Evolutionary conservation across 2,329 filamentous ascomycete species (phyloP).

Genomic region (Fusarium poae): DNA sequence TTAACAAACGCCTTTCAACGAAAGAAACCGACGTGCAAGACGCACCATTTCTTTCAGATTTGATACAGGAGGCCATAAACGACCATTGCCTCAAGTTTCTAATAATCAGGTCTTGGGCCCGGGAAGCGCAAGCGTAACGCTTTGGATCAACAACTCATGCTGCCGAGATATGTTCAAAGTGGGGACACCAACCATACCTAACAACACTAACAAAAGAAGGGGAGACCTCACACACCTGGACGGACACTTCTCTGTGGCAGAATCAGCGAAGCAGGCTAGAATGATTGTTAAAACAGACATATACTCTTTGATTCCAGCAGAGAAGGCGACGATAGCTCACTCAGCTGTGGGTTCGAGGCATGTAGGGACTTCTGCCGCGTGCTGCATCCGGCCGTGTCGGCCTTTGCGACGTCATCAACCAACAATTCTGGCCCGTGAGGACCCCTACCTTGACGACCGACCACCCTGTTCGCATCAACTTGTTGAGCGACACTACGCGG

Average conservation of each 20-base stretch:
- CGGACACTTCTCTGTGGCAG: slow-evolving; percentile 11
- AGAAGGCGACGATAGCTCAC: slow-evolving; percentile 3
- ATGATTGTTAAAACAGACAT: too few relatives aligned
- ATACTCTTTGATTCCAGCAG: too few relatives aligned
- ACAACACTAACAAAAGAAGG: slow-evolving; percentile 4
- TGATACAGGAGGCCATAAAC: slow-evolving; percentile 3
- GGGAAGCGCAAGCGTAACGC: slow-evolving; percentile 37
- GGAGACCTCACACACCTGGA: slow-evolving; percentile 7
- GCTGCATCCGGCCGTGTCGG: slow-evolving; percentile 33
- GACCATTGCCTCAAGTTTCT: slow-evolving; percentile 34
- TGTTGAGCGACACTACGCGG: slow-evolving; percentile 21
- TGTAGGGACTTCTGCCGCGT: slow-evolving; percentile 35
- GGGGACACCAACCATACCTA: slow-evolving; percentile 7
- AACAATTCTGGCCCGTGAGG: slow-evolving; percentile 34
- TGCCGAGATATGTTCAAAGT: slow-evolving; percentile 22
- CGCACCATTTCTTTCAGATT: neutral
- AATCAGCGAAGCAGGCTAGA: slow-evolving; percentile 15
- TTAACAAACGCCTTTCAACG: slow-evolving; percentile 5
- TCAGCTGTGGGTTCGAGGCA: slow-evolving; percentile 1
- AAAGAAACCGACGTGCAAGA: neutral
- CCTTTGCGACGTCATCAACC: slow-evolving; percentile 45
- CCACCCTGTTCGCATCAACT: slow-evolving; percentile 32
- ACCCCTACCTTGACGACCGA: slow-evolving; percentile 11
- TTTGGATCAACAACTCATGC: slow-evolving; percentile 12
- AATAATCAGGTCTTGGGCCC: slow-evolving; percentile 19